phyloP scores from a whole-genome alignment of 257 asterid genomes.

The Rehmannia glutinosa region DNA sequence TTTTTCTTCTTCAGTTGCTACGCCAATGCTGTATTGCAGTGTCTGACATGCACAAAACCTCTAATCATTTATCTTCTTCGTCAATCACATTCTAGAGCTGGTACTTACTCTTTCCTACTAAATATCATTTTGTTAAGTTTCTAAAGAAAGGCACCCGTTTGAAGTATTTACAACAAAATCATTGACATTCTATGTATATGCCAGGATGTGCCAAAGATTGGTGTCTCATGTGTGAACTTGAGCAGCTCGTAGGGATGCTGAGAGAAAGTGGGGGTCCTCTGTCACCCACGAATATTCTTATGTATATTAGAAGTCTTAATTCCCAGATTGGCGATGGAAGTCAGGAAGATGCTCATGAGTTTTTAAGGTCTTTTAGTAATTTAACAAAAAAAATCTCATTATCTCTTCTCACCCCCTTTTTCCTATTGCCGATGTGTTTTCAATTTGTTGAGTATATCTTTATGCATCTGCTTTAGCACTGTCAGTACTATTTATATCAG shows the following conservation, averaged over 20 bases:
- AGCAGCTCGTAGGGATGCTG: slow-evolving; percentile 55
- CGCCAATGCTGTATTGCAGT: slow-evolving; percentile 90
- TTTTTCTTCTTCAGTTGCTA: slow-evolving; percentile 70
- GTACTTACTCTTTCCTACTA: slow-evolving; percentile 33
- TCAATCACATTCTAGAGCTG: slow-evolving; percentile 71
- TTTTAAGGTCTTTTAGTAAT: slow-evolving; percentile 66
- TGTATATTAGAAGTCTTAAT: slow-evolving; percentile 62
- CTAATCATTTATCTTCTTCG: slow-evolving; percentile 63
- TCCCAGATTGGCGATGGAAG: slow-evolving; percentile 87
- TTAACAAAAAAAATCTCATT: no score
- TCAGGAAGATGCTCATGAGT: slow-evolving; percentile 96
- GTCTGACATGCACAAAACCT: slow-evolving; percentile 83
- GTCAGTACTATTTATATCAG: no score
- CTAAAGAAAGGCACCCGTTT: not conserved
- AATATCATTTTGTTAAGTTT: not conserved
- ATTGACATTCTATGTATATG: slow-evolving; percentile 7
- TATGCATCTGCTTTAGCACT: no score
- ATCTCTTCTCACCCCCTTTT: not conserved
- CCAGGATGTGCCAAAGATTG: slow-evolving; percentile 70
- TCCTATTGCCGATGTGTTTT: no score
- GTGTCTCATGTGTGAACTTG: slow-evolving; percentile 93
- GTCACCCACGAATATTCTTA: slow-evolving; percentile 64
- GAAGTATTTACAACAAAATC: not conserved
- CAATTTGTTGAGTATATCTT: no score
- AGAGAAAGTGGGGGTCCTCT: slow-evolving; percentile 67